Conservation (phyloP, 352 stramenopile genomes). For the Phytophthora capsici region DNA sequence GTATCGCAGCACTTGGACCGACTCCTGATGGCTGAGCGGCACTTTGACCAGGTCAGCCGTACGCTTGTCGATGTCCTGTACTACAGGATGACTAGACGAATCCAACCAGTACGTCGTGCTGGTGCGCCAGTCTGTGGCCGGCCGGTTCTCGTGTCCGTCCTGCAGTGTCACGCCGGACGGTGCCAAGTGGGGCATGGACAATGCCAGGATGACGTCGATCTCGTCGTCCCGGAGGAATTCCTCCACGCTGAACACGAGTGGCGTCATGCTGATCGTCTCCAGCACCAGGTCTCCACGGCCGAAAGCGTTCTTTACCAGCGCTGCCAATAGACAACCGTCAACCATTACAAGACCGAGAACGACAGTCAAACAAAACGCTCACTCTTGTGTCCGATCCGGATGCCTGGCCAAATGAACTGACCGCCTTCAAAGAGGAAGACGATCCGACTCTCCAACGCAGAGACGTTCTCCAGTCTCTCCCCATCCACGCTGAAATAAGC, state of each 20-base stretch:
- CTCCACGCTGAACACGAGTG: conserved; percentile 75
- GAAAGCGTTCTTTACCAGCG: conserved; percentile 48
- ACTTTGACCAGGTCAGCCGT: conserved; percentile 71
- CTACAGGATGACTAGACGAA: conserved; percentile 45
- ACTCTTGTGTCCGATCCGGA: conserved; percentile 76
- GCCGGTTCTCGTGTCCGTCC: conserved; percentile 70
- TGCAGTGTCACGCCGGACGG: conserved; percentile 67
- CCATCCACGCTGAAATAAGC: conserved; percentile 70
- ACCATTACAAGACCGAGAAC: not conserved
- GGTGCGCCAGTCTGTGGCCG: conserved; percentile 75
- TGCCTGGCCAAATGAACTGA: conserved; percentile 78
- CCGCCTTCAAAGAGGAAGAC: conserved; percentile 81
- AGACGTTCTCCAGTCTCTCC: conserved; percentile 45
- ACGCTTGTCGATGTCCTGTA: conserved; percentile 68
- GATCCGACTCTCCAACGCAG: conserved; percentile 48
- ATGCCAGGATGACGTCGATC: conserved; percentile 74
- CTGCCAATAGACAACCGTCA: conserved; percentile 25
- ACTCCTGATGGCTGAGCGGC: conserved; percentile 62
- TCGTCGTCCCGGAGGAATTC: conserved; percentile 81
- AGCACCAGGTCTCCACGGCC: conserved; percentile 55
- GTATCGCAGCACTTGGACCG: conserved; percentile 77
- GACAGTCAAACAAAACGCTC: conserved; percentile 2
- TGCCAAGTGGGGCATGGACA: conserved; percentile 67
- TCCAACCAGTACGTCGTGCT: conserved; percentile 81
- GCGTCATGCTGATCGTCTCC: conserved; percentile 68